These are phyloP conservation scores for Lactarius psammicola DNA, from an alignment of 768 basidiomycete species.

Conservation along the genomic window DNA sequence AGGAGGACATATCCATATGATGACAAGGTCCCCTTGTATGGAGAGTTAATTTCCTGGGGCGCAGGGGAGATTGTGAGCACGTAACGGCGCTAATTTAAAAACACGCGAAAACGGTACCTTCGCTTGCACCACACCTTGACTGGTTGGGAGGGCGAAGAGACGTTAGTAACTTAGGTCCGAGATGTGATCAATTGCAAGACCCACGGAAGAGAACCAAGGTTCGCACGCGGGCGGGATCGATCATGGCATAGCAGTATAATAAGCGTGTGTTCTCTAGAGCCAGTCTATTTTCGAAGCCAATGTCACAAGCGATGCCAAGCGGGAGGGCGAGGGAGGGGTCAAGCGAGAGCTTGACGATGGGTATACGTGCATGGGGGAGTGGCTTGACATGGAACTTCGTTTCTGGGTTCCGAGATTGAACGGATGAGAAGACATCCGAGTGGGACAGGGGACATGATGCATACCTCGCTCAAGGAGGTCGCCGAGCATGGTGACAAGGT, in stretches of 20 bases:
- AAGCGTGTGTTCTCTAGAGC: conserved; percentile 96
- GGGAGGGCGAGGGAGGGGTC: conserved; percentile 80
- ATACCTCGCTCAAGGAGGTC: conserved; percentile 90
- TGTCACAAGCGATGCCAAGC: conserved; percentile 93
- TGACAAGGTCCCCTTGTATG: conserved; percentile 93
- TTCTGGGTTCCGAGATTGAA: conserved; percentile 48
- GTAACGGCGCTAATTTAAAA: conserved; percentile 25
- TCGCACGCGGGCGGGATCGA: conserved; percentile 90
- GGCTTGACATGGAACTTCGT: conserved; percentile 97
- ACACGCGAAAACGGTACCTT: conserved; percentile 46
- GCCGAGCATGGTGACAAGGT: conserved; percentile 92
- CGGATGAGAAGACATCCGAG: conserved; percentile 3
- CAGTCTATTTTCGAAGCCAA: conserved; percentile 96
- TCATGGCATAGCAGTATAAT: conserved; percentile 95
- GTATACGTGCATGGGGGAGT: conserved; percentile 94
- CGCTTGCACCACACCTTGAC: conserved; percentile 99
- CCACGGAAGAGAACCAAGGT: conserved; percentile 95
- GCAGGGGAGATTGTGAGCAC: conserved; percentile 6
- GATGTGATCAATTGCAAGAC: conserved; percentile 40
- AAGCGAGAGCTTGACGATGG: conserved; percentile 95
- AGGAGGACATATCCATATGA: conserved; percentile 98
- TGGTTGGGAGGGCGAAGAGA: conserved; percentile 34
- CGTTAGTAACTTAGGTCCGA: conserved; percentile 5
- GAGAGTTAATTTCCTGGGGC: conserved; percentile 89
- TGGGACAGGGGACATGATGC: conserved; percentile 36